phyloP scores from a whole-genome alignment of 1,284 basidiomycete genomes.

The Phaffia rhodozyma region DNA sequence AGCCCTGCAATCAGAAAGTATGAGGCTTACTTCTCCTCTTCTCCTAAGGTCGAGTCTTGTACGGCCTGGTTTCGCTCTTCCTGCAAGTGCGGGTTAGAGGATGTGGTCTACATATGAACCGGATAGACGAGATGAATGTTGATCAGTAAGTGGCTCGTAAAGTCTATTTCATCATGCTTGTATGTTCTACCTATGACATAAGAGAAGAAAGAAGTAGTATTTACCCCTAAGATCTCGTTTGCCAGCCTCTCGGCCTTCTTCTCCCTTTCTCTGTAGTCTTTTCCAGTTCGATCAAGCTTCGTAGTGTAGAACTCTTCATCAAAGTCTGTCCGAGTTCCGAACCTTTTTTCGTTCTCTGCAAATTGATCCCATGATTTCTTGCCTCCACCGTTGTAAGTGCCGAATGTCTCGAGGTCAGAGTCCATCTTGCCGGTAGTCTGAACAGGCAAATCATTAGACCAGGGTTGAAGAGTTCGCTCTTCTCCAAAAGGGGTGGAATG shows the following conservation, averaged over 20 bases:
- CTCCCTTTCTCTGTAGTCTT: slow-evolving; percentile 82
- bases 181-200: not conserved
- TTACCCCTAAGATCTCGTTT: slow-evolving; percentile 73
- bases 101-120: slow-evolving; percentile 41
- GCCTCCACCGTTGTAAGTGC: slow-evolving; percentile 16
- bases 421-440: slow-evolving; percentile 22
- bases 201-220: slow-evolving; percentile 28
- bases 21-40: slow-evolving; percentile 77
- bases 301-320: slow-evolving; percentile 95
- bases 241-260: slow-evolving; percentile 77
- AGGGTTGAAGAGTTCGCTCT: slow-evolving; percentile 73
- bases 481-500: slow-evolving; percentile 39
- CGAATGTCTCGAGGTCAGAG: slow-evolving; percentile 32
- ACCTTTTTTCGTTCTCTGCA: slow-evolving; percentile 79
- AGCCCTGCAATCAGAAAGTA: slow-evolving; percentile 9
- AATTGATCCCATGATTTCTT: slow-evolving; percentile 83
- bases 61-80: slow-evolving; percentile 75
- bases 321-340: slow-evolving; percentile 83
- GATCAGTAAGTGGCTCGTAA: not conserved
- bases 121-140: not conserved
- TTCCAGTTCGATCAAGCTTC: slow-evolving; percentile 69
- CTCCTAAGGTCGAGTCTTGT: slow-evolving; percentile 60
- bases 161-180: not conserved
- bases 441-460: slow-evolving; percentile 37
- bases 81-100: slow-evolving; percentile 71